A percentile compares a stretch with the other conserved stretches of the same genome.
Evolutionary conservation across 768 basidiomycete species (phyloP).

Genomic region (Mycena polygramma): DNA sequence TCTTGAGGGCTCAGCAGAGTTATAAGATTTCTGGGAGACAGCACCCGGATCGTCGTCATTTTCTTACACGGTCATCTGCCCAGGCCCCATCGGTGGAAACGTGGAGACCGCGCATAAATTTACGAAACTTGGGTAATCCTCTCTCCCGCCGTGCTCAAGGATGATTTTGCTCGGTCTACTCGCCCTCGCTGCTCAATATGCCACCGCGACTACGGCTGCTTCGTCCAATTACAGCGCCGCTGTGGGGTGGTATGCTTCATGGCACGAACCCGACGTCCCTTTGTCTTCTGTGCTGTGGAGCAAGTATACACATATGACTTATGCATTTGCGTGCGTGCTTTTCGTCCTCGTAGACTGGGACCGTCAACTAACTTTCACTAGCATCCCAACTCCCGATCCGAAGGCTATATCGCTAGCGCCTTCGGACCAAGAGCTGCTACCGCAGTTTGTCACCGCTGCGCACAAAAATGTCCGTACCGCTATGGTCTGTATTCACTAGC

Average conservation of each 20-base stretch:
- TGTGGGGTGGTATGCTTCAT: slow-evolving; percentile 77
- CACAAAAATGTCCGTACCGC: slow-evolving; percentile 54
- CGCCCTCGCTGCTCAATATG: slow-evolving; percentile 17
- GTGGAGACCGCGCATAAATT: slow-evolving; percentile 25
- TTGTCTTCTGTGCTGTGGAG: slow-evolving; percentile 72
- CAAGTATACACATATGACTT: slow-evolving; percentile 76
- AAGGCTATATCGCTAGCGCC: slow-evolving; percentile 50
- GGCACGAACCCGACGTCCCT: slow-evolving; percentile 66
- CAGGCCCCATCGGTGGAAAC: slow-evolving; percentile 21
- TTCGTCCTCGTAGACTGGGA: slow-evolving; percentile 2
- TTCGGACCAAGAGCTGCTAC: slow-evolving; percentile 64
- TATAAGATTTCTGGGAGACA: not conserved
- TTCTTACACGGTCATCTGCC: slow-evolving; percentile 27
- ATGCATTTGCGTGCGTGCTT: slow-evolving; percentile 75
- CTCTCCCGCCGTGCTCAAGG: not conserved
- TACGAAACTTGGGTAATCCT: slow-evolving; percentile 2
- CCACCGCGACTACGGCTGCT: slow-evolving; percentile 22
- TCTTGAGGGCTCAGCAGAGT: no score
- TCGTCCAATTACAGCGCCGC: slow-evolving; percentile 51
- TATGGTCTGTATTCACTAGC: not conserved
- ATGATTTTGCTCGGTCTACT: slow-evolving; percentile 33
- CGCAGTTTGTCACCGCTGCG: slow-evolving; percentile 67
- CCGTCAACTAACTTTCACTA: slow-evolving; percentile 27
- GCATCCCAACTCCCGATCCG: slow-evolving; percentile 55
- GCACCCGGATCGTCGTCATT: not conserved